These are phyloP conservation scores for Capsicum pubescens DNA, from an alignment of 257 asterid genomes.

Conservation along the genomic window DNA sequence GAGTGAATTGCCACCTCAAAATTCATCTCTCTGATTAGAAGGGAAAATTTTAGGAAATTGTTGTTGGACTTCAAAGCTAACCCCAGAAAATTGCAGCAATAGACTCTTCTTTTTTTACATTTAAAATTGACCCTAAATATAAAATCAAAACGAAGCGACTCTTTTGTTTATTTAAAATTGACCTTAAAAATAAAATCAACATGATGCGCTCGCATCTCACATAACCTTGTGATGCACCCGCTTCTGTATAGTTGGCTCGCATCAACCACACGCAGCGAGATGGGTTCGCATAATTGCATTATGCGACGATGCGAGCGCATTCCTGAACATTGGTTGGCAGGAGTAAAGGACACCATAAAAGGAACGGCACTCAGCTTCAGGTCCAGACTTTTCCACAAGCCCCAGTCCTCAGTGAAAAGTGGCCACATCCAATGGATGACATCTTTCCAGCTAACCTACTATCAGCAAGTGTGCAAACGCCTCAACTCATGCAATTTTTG, in stretches of 20 bases:
- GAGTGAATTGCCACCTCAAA: background rate
- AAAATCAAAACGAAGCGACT: too few relatives aligned
- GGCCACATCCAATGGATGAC: slow-evolving; percentile 99
- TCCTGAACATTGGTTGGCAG: background rate
- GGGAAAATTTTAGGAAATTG: slow-evolving; percentile 32
- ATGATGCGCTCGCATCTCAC: too few relatives aligned
- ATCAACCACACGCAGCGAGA: too few relatives aligned
- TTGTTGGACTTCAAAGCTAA: slow-evolving; percentile 13
- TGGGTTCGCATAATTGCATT: too few relatives aligned
- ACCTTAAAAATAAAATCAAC: too few relatives aligned
- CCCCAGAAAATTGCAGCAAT: too few relatives aligned
- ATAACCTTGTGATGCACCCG: too few relatives aligned
- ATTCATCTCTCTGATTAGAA: background rate
- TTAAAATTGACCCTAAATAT: too few relatives aligned
- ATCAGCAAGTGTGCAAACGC: slow-evolving; percentile 26
- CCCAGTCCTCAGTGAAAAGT: slow-evolving; percentile 88
- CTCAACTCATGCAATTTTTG: background rate
- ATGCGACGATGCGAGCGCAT: too few relatives aligned
- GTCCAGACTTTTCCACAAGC: slow-evolving; percentile 80
- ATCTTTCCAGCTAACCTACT: slow-evolving; percentile 87
- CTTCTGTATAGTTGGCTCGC: too few relatives aligned
- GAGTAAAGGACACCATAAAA: slow-evolving; percentile 62
- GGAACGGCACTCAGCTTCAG: slow-evolving; percentile 69
- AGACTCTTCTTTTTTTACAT: too few relatives aligned
- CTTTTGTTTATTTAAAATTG: too few relatives aligned